phyloP scores from a whole-genome alignment of 306 rosid genomes.

The Cajanus cajan region DNA sequence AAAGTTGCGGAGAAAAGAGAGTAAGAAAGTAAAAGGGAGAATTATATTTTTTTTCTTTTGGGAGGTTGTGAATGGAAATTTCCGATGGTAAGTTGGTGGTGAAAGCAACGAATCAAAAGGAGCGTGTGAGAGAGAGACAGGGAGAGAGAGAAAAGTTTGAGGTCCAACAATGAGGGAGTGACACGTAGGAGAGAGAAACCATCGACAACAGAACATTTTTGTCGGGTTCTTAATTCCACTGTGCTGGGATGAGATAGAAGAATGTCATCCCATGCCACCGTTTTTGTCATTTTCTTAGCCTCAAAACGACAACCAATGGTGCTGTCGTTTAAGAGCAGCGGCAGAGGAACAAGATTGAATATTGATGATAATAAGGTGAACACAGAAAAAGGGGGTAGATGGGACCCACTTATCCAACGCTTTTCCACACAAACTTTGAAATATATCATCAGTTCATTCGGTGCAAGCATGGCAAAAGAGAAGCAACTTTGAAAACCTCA shows the following conservation, averaged over 20 bases:
- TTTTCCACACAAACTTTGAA: slow-evolving; percentile 64
- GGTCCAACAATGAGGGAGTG: slow-evolving; percentile 17
- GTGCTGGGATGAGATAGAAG: not conserved
- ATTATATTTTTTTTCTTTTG: not conserved
- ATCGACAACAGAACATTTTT: slow-evolving; percentile 26
- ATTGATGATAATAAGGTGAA: not conserved
- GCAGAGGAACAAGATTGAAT: not conserved
- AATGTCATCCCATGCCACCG: slow-evolving; percentile 15
- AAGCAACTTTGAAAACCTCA: slow-evolving; percentile 8
- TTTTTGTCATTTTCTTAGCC: not conserved
- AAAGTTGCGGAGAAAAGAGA: slow-evolving; percentile 32
- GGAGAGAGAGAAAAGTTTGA: slow-evolving; percentile 20
- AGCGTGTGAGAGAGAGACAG: slow-evolving; percentile 21
- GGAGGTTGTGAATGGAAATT: slow-evolving; percentile 20
- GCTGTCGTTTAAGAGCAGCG: slow-evolving; percentile 9
- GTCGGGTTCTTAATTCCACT: slow-evolving; percentile 15
- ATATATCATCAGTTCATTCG: not conserved
- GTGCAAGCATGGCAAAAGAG: not conserved
- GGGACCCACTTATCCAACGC: slow-evolving; percentile 74
- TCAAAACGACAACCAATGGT: slow-evolving; percentile 25
- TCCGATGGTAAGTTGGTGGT: slow-evolving; percentile 40
- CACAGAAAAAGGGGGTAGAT: not conserved
- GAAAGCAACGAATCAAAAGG: slow-evolving; percentile 58
- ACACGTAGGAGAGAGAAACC: slow-evolving; percentile 38
- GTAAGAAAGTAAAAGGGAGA: slow-evolving; percentile 37